Evolutionary conservation across 352 stramenopile genomes (phyloP).

Genomic region (Phytophthora foliorum): DNA sequence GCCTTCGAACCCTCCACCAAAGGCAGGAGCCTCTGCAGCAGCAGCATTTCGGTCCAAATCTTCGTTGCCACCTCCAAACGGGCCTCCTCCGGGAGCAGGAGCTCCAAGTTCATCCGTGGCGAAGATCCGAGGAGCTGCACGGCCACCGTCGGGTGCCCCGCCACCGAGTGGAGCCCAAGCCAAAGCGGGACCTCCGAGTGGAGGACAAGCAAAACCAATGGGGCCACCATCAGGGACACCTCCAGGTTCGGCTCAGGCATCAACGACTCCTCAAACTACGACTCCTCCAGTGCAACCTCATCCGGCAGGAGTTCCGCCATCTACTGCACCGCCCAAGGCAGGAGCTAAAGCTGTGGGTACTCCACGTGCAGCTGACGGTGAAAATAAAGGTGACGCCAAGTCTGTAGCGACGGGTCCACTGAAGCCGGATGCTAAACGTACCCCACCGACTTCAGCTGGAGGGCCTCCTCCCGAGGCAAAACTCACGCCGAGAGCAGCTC

Average conservation of each 20-base stretch:
- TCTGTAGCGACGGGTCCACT: slow-evolving; percentile 9
- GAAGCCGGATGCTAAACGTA: slow-evolving; percentile 45
- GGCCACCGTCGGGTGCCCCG: slow-evolving; percentile 48
- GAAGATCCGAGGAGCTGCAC: slow-evolving; percentile 76
- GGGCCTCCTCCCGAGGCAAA: slow-evolving; percentile 38
- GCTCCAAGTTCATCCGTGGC: slow-evolving; percentile 71
- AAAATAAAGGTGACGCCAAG: slow-evolving; percentile 32
- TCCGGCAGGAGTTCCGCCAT: slow-evolving; percentile 25
- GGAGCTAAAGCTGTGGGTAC: slow-evolving; percentile 27
- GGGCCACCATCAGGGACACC: slow-evolving; percentile 25
- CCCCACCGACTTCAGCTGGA: slow-evolving; percentile 25
- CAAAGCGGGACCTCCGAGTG: slow-evolving; percentile 44
- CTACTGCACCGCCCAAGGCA: slow-evolving; percentile 27
- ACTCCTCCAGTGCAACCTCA: slow-evolving; percentile 7
- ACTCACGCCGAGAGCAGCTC: slow-evolving; percentile 31
- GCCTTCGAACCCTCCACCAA: slow-evolving; percentile 73
- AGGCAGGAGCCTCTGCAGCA: slow-evolving; percentile 61
- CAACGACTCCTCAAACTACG: slow-evolving; percentile 2
- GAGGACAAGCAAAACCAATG: slow-evolving; percentile 34
- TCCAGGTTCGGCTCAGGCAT: slow-evolving; percentile 1
- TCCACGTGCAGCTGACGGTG: slow-evolving; percentile 18
- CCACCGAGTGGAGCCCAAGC: slow-evolving; percentile 43
- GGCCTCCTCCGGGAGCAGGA: slow-evolving; percentile 59
- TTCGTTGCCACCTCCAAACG: slow-evolving; percentile 65
- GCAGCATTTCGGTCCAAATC: slow-evolving; percentile 78